Evolutionary conservation across 2,329 filamentous ascomycete genomes (phyloP), one percentile per base, ranked within the genome.

Genomic region (Chalaropsis ovoidea): DNA sequence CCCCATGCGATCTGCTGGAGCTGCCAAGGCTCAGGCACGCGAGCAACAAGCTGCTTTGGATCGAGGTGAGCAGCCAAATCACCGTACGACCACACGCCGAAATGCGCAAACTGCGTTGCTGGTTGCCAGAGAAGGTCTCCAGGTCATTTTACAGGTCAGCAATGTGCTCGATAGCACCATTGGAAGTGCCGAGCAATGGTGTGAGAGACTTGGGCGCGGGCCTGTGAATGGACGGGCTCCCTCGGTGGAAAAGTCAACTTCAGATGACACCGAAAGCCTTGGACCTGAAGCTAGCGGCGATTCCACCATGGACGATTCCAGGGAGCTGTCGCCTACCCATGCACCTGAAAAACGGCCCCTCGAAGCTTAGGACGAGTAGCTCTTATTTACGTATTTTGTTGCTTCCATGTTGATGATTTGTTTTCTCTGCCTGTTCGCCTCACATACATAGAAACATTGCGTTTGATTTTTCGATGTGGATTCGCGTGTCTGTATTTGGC

Each of bases 81-180:
- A 65, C 58, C 63, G 66, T 22, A 62, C 66, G 3, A 45, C 64
- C 11, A 66, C 63, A 1, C 61, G 67, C 17, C 81, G 86, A 31
- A 80, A 80, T 63, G 91, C 90, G 0, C 87, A 91, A 70, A 82
- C 88, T 49, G 91, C 95, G 65, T 77, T 97, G 13, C 85, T 94
- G 1, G 84, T 97, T 63, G 93, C 93, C 6, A 88, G 88, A 71
- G 93, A 97, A 73, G 90, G 92, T 0, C 79, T 97, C 15, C 91
- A 96, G 70, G 96, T 97, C 87, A 91, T 97, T 81, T 83, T 85
- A 0, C 91, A 96, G 74, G 90, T 99, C 62, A 94, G 86, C 49
- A 85, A 86, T 4, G 89, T 96, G 1, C 82, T 97, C 8, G 89
- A 95, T 70, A 88, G 90, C 64, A 97, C 94, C 0, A 88, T 97